A percentile compares a stretch with the other conserved stretches of the same genome.
Conservation (phyloP, 2,329 filamentous ascomycete genomes). For the Colletotrichum tofieldiae region DNA sequence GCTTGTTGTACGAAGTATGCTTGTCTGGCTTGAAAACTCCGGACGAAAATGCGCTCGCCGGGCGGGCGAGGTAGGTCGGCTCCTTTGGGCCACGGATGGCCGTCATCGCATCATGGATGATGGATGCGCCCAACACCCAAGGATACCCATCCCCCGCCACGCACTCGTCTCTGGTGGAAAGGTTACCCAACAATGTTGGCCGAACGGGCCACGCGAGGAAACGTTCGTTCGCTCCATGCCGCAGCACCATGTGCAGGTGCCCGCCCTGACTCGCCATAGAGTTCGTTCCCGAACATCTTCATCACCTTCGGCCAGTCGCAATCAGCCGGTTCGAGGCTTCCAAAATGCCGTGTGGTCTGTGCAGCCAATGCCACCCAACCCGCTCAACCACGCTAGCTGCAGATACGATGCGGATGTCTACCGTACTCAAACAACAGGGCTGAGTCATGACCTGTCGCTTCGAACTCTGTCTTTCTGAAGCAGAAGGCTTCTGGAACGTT, state of each 20-base stretch:
- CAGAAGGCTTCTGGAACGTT: slow-evolving; percentile 39
- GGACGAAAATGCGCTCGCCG: slow-evolving; percentile 6
- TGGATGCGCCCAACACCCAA: not conserved
- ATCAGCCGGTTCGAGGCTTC: slow-evolving; percentile 38
- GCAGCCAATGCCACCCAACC: slow-evolving; percentile 22
- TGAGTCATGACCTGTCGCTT: slow-evolving; percentile 41
- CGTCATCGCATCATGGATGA: slow-evolving; percentile 19
- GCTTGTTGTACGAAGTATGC: slow-evolving; percentile 11
- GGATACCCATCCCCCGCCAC: not conserved
- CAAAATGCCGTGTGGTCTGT: slow-evolving; percentile 36
- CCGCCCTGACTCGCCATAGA: slow-evolving; percentile 37
- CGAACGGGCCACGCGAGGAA: slow-evolving; percentile 17
- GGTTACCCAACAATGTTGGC: slow-evolving; percentile 17
- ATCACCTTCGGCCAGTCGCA: slow-evolving; percentile 39
- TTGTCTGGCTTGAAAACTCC: slow-evolving; percentile 8
- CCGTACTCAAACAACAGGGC: slow-evolving; percentile 33
- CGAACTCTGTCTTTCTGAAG: slow-evolving; percentile 5
- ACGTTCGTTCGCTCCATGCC: slow-evolving; percentile 29
- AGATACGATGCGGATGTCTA: slow-evolving; percentile 5
- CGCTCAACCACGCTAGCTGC: not conserved
- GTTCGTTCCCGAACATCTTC: slow-evolving; percentile 36
- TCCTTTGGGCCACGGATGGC: not conserved
- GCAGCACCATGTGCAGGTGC: slow-evolving; percentile 14
- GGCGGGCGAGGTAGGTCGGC: not conserved
- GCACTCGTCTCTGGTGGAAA: not conserved